Conservation (phyloP, 257 asterid genomes). For the Solanum etuberosum region DNA sequence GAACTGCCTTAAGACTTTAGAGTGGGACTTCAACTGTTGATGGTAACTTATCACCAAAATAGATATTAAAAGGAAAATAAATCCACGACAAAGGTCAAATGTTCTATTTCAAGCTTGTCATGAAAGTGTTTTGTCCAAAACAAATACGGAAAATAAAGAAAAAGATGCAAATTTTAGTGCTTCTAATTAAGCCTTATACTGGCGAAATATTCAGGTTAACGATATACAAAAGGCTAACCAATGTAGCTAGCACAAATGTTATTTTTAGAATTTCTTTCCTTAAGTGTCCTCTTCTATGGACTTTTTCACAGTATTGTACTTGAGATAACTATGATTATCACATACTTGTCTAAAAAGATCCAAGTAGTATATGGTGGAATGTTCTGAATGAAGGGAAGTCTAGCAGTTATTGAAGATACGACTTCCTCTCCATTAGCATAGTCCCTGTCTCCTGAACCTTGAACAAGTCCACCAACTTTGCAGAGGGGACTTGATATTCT, state of each 20-base stretch:
- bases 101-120: background rate
- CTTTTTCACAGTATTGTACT: background rate
- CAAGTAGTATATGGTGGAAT: slow-evolving; percentile 88
- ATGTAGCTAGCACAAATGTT: background rate
- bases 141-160: background rate
- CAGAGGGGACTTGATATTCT: slow-evolving; percentile 58
- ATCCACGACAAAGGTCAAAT: background rate
- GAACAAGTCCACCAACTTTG: slow-evolving; percentile 35
- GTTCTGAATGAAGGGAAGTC: slow-evolving; percentile 57
- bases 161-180: background rate
- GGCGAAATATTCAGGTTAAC: background rate
- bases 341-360: slow-evolving; percentile 77
- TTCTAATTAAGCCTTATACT: background rate
- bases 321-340: background rate
- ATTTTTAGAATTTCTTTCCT: background rate
- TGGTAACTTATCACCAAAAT: background rate
- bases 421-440: slow-evolving; percentile 43
- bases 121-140: background rate
- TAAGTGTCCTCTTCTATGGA: background rate
- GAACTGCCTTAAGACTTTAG: background rate
- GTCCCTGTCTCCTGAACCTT: slow-evolving; percentile 54
- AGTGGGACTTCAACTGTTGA: background rate
- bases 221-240: background rate
- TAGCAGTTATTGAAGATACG: slow-evolving; percentile 44
- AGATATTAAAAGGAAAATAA: background rate